Conservation (phyloP, 176 grass and related monocot species). For the Pharus latifolius region DNA sequence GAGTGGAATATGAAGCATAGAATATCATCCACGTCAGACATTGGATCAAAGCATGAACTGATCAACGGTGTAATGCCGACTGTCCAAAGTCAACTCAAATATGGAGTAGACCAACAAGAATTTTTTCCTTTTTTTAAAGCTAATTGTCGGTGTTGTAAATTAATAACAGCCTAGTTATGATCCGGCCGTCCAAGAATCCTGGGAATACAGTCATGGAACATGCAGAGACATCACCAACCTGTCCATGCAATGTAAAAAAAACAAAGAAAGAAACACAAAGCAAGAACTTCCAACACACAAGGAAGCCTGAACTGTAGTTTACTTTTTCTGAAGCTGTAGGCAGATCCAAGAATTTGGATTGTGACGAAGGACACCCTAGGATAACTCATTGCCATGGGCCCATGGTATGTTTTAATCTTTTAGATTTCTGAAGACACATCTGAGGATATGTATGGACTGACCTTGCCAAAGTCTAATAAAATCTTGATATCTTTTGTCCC, state of each 20-base stretch:
- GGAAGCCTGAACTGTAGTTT: conserved; percentile 28
- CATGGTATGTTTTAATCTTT: conserved; percentile 47
- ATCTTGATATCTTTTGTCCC: conserved; percentile 34
- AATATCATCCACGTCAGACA: not conserved
- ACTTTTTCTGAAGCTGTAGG: conserved; percentile 20
- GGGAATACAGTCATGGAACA: conserved; percentile 31
- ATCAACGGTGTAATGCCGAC: conserved; percentile 11
- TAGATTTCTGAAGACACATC: conserved; percentile 31
- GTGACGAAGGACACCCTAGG: conserved; percentile 28
- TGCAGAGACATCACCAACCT: conserved; percentile 28
- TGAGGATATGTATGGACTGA: conserved; percentile 42
- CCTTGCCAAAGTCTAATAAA: conserved; percentile 17
- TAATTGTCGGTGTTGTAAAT: conserved; percentile 28
- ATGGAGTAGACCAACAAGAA: conserved; percentile 10
- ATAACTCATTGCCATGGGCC: conserved; percentile 27
- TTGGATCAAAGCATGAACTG: conserved; percentile 19
- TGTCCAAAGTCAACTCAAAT: conserved; percentile 22
- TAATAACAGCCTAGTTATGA: conserved; percentile 19
- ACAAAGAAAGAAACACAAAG: not conserved
- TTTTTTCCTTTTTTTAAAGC: no score
- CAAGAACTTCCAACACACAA: conserved; percentile 21
- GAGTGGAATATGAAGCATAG: not conserved
- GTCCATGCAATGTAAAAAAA: no score
- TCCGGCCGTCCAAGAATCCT: conserved; percentile 36
- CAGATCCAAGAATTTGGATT: conserved; percentile 24